Base-by-base conservation (phyloP, 352 stramenopile genomes). In the Globisporangium iwayamae region DNA sequence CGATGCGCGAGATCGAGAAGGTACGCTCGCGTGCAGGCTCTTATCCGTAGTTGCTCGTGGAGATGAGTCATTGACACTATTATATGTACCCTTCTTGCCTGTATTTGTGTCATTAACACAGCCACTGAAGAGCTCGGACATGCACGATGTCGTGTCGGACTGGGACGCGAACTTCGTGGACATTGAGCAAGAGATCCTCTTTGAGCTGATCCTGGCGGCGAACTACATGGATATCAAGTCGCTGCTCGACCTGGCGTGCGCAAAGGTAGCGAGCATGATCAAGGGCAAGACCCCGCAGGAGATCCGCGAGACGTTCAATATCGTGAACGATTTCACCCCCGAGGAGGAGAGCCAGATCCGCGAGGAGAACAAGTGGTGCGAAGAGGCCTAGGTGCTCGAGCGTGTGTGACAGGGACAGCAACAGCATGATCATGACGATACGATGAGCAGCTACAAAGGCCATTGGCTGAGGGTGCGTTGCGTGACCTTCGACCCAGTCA, bases 181-280 rank as follows among this genome's bases (percentile, higher is more conserved):
- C 69, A 88, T 99, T 61, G 97, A 99, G 71, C 97, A 99, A 85
- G 96, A 99, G 51, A 87, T 99, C 20, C 80, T 99, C 20, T 99
- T 99, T 76, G 97, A 99, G 83, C 83, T 99, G n/a, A 99, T 99
- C 67, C 78, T 99, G 50, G 97, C 97, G 2, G 97, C 98, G 32
- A 99, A 99, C 76, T 99, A 99, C 87, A 99, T 99, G 96, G 98
- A 99, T 75, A 99, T 99, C 76, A 99, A 99, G 82, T 93, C 85
- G 58, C 73, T 97, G 60, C 74, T 98, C 87, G 85, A 99, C 67
- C 67, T 95, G 53, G 78, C 84, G 45, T 93, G 85, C 63, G 87
- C 86, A 30, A 99, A 98, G 83, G 94, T 95, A 18, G 96, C 69
- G n/a, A 94, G 83, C 57, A 95, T 96, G 83, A 96, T 96, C 74